Evolutionary conservation across 768 basidiomycete species (phyloP).

Genomic region (Boletellus ananiceps): DNA sequence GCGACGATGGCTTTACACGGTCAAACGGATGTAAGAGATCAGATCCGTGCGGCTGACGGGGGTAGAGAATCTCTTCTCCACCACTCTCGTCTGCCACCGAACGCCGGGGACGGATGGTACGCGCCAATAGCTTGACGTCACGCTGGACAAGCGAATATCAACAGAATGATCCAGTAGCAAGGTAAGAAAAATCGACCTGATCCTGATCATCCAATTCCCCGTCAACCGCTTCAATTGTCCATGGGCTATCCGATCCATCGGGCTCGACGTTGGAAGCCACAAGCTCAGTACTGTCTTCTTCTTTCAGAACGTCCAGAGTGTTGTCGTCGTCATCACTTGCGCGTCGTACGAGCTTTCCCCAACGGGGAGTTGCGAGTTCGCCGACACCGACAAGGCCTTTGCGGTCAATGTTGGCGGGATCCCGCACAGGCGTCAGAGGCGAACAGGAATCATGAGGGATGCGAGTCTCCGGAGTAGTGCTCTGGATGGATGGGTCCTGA

Average conservation of each 20-base stretch:
- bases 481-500: slow-evolving; percentile 32
- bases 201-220: slow-evolving; percentile 69
- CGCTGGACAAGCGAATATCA: slow-evolving; percentile 30
- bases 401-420: slow-evolving; percentile 80
- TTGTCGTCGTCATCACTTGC: slow-evolving; percentile 40
- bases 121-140: slow-evolving; percentile 42
- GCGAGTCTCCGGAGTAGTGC: slow-evolving; percentile 60
- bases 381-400: slow-evolving; percentile 89
- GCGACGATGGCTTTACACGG: slow-evolving; percentile 30
- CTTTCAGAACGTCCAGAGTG: slow-evolving; percentile 26
- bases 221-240: slow-evolving; percentile 86
- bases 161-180: neutral
- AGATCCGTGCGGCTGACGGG: slow-evolving; percentile 48
- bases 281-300: slow-evolving; percentile 31
- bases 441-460: slow-evolving; percentile 49
- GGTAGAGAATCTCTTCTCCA: slow-evolving; percentile 87
- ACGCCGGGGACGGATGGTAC: slow-evolving; percentile 52
- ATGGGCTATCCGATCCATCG: slow-evolving; percentile 69
- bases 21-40: slow-evolving; percentile 31
- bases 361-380: slow-evolving; percentile 94
- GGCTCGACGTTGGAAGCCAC: slow-evolving; percentile 38
- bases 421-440: slow-evolving; percentile 68
- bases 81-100: slow-evolving; percentile 82
- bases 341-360: slow-evolving; percentile 56
- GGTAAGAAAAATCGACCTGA: slow-evolving; percentile 43